phyloP scores from a whole-genome alignment of 139 green algal genomes.

The Diplosphaera chodatii region DNA sequence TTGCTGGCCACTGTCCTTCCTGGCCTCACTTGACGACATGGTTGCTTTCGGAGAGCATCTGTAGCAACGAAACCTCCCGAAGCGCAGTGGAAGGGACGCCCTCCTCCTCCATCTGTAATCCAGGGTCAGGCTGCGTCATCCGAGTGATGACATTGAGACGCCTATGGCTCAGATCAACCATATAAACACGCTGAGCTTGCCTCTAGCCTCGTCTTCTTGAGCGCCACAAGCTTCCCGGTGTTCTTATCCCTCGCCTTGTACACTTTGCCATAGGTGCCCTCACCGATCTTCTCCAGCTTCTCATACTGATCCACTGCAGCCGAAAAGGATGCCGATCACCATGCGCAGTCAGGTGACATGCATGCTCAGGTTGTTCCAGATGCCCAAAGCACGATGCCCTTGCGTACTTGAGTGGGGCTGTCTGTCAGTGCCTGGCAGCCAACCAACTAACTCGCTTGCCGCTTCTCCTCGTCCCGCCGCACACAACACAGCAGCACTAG shows the following conservation, averaged over 20 bases:
- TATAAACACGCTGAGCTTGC: not conserved
- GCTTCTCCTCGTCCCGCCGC: no score
- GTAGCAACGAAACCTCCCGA: constrained; percentile 72
- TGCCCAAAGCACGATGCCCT: not conserved
- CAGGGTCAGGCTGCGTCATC: not conserved
- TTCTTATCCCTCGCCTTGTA: constrained; percentile 81
- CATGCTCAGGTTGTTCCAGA: no score
- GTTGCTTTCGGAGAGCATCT: constrained; percentile 74
- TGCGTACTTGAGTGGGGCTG: not conserved
- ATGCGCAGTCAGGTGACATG: not conserved
- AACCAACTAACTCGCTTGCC: no score
- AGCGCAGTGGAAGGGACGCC: constrained; percentile 77
- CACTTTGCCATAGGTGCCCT: constrained; percentile 97
- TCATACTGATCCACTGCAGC: constrained; percentile 65
- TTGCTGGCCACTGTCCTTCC: no score
- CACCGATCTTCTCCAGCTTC: constrained; percentile 85
- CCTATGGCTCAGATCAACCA: no score
- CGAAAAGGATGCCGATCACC: not conserved
- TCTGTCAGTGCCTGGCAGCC: not conserved
- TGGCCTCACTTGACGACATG: constrained; percentile 76
- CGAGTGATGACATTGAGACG: not conserved
- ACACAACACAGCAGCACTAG: no score
- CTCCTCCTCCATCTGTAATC: constrained; percentile 72
- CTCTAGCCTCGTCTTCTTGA: constrained; percentile 86
- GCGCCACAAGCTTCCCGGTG: constrained; percentile 63